A percentile compares a stretch with the other conserved stretches of the same genome.
These are phyloP conservation scores for Magnolia officinalis DNA, from an alignment of 164 flowering plant genomes.

Conservation along the genomic window DNA sequence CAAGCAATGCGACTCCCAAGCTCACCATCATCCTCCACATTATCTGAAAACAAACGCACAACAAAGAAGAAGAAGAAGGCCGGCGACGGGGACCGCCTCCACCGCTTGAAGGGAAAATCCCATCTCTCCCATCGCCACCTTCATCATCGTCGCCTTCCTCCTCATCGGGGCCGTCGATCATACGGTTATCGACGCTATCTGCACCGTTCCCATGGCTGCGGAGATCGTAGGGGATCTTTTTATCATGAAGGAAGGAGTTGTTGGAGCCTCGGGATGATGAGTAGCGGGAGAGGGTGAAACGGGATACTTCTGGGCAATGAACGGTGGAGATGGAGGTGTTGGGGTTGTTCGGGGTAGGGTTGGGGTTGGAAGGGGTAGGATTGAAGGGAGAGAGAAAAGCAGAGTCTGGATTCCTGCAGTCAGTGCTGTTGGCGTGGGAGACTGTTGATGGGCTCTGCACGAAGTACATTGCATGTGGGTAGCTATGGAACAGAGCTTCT, in stretches of 20 bases:
- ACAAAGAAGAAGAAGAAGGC: slow-evolving; percentile 37
- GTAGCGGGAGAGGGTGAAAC: slow-evolving; percentile 45
- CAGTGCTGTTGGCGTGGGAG: slow-evolving; percentile 43
- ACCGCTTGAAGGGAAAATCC: background rate
- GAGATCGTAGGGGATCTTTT: slow-evolving; percentile 28
- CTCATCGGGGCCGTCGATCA: slow-evolving; percentile 10
- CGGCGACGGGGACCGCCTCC: slow-evolving; percentile 41
- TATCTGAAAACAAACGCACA: slow-evolving; percentile 62
- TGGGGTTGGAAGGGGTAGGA: background rate
- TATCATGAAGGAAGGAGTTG: slow-evolving; percentile 39
- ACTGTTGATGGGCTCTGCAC: slow-evolving; percentile 80
- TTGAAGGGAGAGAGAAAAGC: slow-evolving; percentile 20
- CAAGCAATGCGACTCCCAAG: slow-evolving; percentile 56
- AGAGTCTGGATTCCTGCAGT: slow-evolving; percentile 17
- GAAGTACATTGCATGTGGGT: slow-evolving; percentile 48
- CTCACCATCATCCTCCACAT: slow-evolving; percentile 63
- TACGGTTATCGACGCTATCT: slow-evolving; percentile 13
- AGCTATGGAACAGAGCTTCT: slow-evolving; percentile 35
- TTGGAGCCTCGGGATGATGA: slow-evolving; percentile 70
- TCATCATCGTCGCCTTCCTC: slow-evolving; percentile 16
- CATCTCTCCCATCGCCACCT: slow-evolving; percentile 7
- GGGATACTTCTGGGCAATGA: slow-evolving; percentile 12
- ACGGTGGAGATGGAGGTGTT: background rate
- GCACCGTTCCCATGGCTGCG: slow-evolving; percentile 17
- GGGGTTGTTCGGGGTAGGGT: background rate